These are phyloP conservation scores for Claviceps monticola DNA, from an alignment of 2,329 filamentous ascomycete species.

Conservation along the genomic window DNA sequence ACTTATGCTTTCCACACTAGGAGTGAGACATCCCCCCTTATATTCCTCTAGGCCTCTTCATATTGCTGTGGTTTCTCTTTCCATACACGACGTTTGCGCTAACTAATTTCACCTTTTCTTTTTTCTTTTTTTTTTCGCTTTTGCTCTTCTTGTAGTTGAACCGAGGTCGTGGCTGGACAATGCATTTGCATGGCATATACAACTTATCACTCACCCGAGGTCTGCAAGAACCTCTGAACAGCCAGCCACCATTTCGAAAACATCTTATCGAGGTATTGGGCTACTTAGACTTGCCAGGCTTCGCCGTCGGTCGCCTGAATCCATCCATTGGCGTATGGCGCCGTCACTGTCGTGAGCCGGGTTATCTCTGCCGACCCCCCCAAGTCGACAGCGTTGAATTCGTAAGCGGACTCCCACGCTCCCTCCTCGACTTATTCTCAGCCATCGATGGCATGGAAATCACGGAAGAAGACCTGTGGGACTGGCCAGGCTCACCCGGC, in stretches of 20 bases:
- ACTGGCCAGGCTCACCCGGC: constrained; percentile 1
- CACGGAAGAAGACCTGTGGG: constrained; percentile 1
- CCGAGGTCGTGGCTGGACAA: neutral
- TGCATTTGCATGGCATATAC: constrained; percentile 2
- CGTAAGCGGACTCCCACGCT: constrained; percentile 1
- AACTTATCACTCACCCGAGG: neutral
- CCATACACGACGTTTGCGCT: neutral
- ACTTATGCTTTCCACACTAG: neutral
- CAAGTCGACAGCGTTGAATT: constrained; percentile 1
- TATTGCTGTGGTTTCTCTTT: neutral
- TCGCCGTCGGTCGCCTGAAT: constrained; percentile 1
- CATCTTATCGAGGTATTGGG: constrained; percentile 1
- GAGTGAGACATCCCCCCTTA: neutral
- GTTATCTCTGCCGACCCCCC: neutral
- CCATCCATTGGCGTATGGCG: constrained; percentile 1
- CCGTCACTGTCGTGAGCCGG: constrained; percentile 1
- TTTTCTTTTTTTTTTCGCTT: neutral
- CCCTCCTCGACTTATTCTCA: constrained; percentile 1
- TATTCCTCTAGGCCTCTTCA: no score
- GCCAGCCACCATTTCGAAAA: neutral
- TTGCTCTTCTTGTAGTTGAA: neutral
- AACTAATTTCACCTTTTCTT: neutral
- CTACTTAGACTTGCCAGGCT: constrained; percentile 1
- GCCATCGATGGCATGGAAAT: neutral
- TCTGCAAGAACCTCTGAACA: neutral